Conservation (phyloP, 768 basidiomycete genomes). For the Pleurotus sapidus region DNA sequence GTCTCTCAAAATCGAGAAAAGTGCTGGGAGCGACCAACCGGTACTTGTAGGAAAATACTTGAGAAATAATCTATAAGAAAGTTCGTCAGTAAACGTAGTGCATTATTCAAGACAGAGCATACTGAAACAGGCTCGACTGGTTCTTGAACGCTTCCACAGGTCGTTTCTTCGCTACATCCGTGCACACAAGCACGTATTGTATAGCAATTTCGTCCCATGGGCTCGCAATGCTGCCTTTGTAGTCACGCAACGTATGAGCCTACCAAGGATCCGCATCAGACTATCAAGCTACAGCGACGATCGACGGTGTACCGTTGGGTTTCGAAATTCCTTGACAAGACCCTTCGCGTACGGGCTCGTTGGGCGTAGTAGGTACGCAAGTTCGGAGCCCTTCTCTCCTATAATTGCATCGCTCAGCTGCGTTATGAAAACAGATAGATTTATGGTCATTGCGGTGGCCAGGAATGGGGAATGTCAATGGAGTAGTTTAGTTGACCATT, state of each 20-base stretch:
- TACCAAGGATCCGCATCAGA: conserved; percentile 17
- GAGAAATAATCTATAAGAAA: conserved; percentile 56
- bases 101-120: conserved; percentile 27
- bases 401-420: conserved; percentile 61
- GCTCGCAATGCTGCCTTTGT: conserved; percentile 60
- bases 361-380: conserved; percentile 74
- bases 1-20: conserved; percentile 82
- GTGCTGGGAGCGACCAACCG: conserved; percentile 82
- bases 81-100: background rate
- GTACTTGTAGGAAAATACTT: conserved; percentile 78
- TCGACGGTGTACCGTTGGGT: conserved; percentile 32
- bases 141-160: conserved; percentile 78
- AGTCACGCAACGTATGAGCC: conserved; percentile 38
- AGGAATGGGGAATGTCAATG: background rate
- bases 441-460: conserved; percentile 37
- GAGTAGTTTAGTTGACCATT: too few species aligned
- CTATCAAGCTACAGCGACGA: background rate
- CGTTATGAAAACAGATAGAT: conserved; percentile 57
- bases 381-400: conserved; percentile 62
- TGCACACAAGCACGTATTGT: conserved; percentile 75
- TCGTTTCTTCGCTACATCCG: conserved; percentile 64
- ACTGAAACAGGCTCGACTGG: conserved; percentile 74
- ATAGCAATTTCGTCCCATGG: conserved; percentile 90
- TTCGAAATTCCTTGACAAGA: conserved; percentile 65
- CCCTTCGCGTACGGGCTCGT: conserved; percentile 78